These are phyloP conservation scores for Populus tremula DNA, from an alignment of 345 rosid species.

Conservation along the genomic window DNA sequence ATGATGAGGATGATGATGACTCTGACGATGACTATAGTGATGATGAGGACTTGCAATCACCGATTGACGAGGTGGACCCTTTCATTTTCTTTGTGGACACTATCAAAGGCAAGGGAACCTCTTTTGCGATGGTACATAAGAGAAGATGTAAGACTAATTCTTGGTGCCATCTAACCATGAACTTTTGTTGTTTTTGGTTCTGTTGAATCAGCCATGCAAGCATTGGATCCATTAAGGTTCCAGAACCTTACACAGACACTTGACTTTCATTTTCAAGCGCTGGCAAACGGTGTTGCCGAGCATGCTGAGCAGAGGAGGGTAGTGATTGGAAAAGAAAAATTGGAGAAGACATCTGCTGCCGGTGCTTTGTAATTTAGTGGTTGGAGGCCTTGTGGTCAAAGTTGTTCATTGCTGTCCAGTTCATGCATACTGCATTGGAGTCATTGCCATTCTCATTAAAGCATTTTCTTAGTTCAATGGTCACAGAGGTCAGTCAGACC, in stretches of 20 bases:
- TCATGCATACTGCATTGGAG: conserved; percentile 24
- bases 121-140: neutral
- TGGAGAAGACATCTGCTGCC: conserved; percentile 64
- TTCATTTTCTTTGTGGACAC: conserved; percentile 88
- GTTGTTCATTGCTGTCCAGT: conserved; percentile 20
- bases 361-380: conserved; percentile 32
- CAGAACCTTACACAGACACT: conserved; percentile 79
- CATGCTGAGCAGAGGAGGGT: conserved; percentile 92
- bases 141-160: neutral
- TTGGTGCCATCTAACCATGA: neutral
- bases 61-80: conserved; percentile 96
- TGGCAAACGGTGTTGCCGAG: conserved; percentile 84
- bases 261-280: conserved; percentile 79
- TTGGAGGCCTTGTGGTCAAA: neutral
- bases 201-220: conserved; percentile 62
- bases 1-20: conserved; percentile 67
- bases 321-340: conserved; percentile 85
- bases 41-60: conserved; percentile 91
- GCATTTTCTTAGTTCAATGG: conserved; percentile 26
- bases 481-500: conserved; percentile 2
- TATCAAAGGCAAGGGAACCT: conserved; percentile 55
- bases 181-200: neutral
- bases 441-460: conserved; percentile 14
- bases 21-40: conserved; percentile 90
- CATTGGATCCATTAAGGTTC: conserved; percentile 68